These are phyloP conservation scores for Pichia sp. DNA, from an alignment of 1,139 yeast genomes.

Conservation along the genomic window DNA sequence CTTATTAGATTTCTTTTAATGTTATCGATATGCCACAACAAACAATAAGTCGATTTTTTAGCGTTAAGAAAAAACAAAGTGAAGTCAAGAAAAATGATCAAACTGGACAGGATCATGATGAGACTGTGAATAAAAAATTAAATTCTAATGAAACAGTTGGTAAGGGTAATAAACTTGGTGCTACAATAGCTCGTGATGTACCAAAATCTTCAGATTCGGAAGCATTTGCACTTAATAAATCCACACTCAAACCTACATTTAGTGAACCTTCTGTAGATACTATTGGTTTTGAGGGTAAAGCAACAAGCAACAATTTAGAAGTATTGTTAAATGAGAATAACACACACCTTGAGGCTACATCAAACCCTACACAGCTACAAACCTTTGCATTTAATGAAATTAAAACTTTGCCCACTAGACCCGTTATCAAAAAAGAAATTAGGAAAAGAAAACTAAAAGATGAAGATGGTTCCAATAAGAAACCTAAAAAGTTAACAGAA, in stretches of 20 bases:
- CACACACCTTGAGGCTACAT: too few species aligned
- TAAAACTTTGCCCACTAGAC: background rate
- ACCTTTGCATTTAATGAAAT: background rate
- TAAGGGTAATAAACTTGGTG: too few species aligned
- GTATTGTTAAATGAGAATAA: too few species aligned
- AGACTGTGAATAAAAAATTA: background rate
- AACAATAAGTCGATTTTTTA: slow-evolving; percentile 18
- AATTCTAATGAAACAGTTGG: background rate
- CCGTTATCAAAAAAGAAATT: background rate
- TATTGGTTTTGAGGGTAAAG: too few species aligned
- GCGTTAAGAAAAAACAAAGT: slow-evolving; percentile 5
- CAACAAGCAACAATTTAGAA: too few species aligned
- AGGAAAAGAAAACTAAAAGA: background rate
- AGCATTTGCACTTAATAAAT: too few species aligned
- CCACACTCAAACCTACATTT: background rate
- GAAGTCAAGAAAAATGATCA: background rate
- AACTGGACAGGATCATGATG: background rate
- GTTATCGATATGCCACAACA: slow-evolving; percentile 7
- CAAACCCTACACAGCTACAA: background rate
- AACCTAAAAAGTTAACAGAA: slow-evolving; percentile 49
- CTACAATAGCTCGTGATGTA: too few species aligned
- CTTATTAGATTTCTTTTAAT: too few species aligned
- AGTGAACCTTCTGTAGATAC: too few species aligned
- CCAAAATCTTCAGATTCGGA: too few species aligned
- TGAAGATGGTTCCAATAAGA: background rate